Evolutionary conservation across 129 eudicot species (phyloP).

Genomic region (Flaveria trinervia): DNA sequence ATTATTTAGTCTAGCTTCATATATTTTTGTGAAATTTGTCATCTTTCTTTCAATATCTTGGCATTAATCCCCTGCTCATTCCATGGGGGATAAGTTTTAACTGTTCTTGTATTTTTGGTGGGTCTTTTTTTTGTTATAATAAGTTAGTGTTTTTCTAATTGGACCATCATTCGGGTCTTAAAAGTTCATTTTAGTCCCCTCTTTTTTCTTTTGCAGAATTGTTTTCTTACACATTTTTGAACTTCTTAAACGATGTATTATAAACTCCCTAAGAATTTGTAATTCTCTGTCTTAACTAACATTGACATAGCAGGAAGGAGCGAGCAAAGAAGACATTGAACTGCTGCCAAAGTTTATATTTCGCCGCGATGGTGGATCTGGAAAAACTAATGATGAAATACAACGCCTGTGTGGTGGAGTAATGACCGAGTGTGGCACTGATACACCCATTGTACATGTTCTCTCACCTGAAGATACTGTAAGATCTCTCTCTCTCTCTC

Average conservation of each 20-base stretch:
- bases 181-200: conserved; percentile 5
- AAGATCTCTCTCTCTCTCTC: conserved; percentile 23
- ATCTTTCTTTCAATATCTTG: not conserved
- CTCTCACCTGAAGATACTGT: conserved; percentile 67
- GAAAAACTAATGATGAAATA: conserved; percentile 48
- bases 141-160: conserved; percentile 3
- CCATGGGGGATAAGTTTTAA: not conserved
- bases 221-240: not conserved
- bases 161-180: not conserved
- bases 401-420: conserved; percentile 61
- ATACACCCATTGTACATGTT: conserved; percentile 46
- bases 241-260: not conserved
- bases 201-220: not conserved
- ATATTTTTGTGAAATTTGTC: conserved; percentile 6
- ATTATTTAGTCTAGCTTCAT: conserved; percentile 6
- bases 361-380: conserved; percentile 40
- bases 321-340: conserved; percentile 70
- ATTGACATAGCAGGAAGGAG: conserved; percentile 59
- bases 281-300: not conserved
- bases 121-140: not conserved
- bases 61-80: not conserved
- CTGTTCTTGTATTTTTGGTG: not conserved
- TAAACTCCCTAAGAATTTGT: not conserved
- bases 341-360: conserved; percentile 55
- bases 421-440: conserved; percentile 68